Conservation (phyloP, 441 rosid species). For the Gossypium lobatum region DNA sequence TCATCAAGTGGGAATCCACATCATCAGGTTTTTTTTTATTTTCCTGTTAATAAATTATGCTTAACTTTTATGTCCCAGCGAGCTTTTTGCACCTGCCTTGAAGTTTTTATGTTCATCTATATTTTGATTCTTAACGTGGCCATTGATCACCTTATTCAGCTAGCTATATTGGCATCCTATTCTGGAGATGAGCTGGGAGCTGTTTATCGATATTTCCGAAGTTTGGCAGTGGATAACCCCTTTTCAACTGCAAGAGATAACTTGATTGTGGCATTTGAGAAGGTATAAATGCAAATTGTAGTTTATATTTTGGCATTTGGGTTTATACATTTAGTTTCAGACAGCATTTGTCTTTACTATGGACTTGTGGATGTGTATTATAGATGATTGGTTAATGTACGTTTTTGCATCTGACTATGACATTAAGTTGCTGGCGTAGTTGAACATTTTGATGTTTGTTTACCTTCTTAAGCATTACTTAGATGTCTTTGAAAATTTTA, state of each 20-base stretch:
- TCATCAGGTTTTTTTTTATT: constrained; percentile 64
- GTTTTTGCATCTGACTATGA: neutral
- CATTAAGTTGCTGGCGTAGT: neutral
- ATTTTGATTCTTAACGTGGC: constrained; percentile 1
- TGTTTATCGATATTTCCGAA: constrained; percentile 82
- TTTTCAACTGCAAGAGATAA: constrained; percentile 95
- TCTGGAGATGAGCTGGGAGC: constrained; percentile 74
- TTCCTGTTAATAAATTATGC: neutral
- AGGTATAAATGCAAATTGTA: constrained; percentile 38
- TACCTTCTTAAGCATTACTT: neutral
- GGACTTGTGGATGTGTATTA: neutral
- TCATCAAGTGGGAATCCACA: constrained; percentile 93
- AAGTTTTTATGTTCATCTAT: neutral
- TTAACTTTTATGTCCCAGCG: too few relatives aligned
- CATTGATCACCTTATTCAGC: constrained; percentile 43
- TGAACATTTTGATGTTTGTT: neutral
- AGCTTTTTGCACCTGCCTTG: neutral
- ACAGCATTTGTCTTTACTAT: neutral
- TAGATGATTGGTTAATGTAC: neutral
- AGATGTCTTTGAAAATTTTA: neutral
- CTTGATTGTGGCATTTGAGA: constrained; percentile 92
- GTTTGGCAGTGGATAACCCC: constrained; percentile 86
- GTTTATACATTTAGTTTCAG: neutral
- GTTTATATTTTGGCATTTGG: neutral
- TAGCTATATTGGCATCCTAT: constrained; percentile 89